Evolutionary conservation across 768 basidiomycete genomes (phyloP).

Genomic region (Auriscalpium vulgare): DNA sequence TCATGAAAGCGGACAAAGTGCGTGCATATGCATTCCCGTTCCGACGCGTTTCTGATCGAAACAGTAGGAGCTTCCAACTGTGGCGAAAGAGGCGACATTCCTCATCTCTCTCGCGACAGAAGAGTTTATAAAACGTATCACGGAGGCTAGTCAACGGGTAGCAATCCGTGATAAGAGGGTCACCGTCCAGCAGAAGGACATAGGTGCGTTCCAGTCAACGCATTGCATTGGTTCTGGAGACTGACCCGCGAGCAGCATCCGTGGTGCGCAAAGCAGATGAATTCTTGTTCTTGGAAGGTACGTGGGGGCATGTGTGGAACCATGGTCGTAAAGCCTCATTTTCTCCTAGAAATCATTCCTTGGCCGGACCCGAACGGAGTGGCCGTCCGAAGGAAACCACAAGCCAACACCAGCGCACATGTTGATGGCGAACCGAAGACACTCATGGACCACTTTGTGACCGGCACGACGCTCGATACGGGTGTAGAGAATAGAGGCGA

Average conservation of each 20-base stretch:
- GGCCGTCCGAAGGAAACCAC: slow-evolving; percentile 36
- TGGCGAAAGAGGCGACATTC: slow-evolving; percentile 72
- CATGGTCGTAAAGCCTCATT: neutral
- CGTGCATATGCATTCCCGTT: slow-evolving; percentile 7
- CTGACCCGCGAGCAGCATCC: slow-evolving; percentile 32
- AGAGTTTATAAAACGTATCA: slow-evolving; percentile 74
- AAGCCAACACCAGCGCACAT: slow-evolving; percentile 18
- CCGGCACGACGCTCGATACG: slow-evolving; percentile 17
- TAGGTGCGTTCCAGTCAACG: slow-evolving; percentile 43
- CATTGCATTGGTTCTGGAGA: neutral
- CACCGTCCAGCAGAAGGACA: slow-evolving; percentile 72
- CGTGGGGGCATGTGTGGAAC: slow-evolving; percentile 3
- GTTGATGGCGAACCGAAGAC: slow-evolving; percentile 17
- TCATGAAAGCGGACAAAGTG: slow-evolving; percentile 82
- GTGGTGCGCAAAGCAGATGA: slow-evolving; percentile 64
- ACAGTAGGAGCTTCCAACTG: slow-evolving; percentile 61
- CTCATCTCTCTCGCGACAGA: slow-evolving; percentile 81
- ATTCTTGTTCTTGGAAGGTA: slow-evolving; percentile 74
- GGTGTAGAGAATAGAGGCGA: slow-evolving; percentile 18
- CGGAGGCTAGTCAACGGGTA: slow-evolving; percentile 60
- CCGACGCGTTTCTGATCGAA: no score
- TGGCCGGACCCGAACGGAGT: slow-evolving; percentile 36
- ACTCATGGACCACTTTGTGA: slow-evolving; percentile 46
- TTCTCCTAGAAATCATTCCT: slow-evolving; percentile 46
- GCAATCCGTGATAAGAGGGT: slow-evolving; percentile 66